A percentile compares a stretch with the other conserved stretches of the same genome.
Conservation (phyloP, 441 rosid genomes). For the Populus hybrid region DNA sequence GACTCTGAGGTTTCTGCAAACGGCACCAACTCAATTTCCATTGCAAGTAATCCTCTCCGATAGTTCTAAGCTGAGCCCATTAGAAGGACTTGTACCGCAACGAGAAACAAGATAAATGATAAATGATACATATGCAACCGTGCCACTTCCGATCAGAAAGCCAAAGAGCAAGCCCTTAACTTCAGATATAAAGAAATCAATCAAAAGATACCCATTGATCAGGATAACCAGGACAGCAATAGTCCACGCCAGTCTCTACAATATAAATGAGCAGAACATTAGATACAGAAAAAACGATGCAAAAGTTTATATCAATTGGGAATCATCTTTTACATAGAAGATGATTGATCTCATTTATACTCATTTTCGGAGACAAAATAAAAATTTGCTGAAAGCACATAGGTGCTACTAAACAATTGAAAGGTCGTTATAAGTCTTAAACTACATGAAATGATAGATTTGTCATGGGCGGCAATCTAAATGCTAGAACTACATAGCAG, state of each 20-base stretch:
- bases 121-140: constrained; percentile 67
- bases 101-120: constrained; percentile 71
- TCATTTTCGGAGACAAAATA: not conserved
- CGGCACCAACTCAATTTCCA: constrained; percentile 22
- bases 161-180: constrained; percentile 62
- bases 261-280: not conserved
- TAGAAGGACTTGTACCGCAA: constrained; percentile 41
- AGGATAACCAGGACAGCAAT: constrained; percentile 81
- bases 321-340: not conserved
- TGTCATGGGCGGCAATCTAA: not conserved
- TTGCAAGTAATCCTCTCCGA: constrained; percentile 39
- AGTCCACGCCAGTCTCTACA: constrained; percentile 84
- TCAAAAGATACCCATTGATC: constrained; percentile 80
- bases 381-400: not conserved
- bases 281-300: not conserved
- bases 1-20: not conserved
- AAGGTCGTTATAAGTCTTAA: not conserved
- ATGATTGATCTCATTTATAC: not conserved
- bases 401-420: not conserved
- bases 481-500: not conserved
- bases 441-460: not conserved
- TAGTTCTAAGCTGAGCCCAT: constrained; percentile 45
- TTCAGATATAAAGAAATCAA: constrained; percentile 83
- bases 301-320: not conserved
- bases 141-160: constrained; percentile 44